Evolutionary conservation across 345 rosid genomes (phyloP).

Genomic region (Moringa oleifera): DNA sequence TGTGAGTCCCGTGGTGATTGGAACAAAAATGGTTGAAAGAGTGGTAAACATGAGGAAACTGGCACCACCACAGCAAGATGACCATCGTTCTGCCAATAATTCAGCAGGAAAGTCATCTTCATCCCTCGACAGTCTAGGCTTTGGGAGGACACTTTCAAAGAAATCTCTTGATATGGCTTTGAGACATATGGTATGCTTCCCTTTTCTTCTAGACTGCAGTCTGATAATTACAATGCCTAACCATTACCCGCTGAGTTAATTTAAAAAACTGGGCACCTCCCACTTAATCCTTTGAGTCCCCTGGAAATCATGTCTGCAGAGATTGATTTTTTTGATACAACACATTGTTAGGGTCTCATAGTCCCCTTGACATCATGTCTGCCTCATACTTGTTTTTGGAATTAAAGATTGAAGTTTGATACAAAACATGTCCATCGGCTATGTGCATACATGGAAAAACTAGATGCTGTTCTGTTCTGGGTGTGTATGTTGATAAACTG

Average conservation of each 20-base stretch:
- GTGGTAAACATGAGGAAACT: constrained; percentile 86
- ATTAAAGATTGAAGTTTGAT: too few relatives aligned
- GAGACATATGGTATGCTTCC: constrained; percentile 68
- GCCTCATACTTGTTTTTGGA: too few relatives aligned
- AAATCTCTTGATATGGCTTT: constrained; percentile 89
- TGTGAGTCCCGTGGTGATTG: constrained; percentile 67
- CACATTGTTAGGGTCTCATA: too few relatives aligned
- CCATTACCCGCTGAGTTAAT: too few relatives aligned
- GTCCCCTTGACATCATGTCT: not conserved
- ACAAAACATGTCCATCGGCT: too few relatives aligned
- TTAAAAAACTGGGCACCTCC: not conserved
- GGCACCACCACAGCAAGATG: constrained; percentile 61
- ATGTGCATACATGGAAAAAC: too few relatives aligned
- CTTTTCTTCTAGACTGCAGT: not conserved
- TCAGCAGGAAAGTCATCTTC: constrained; percentile 42
- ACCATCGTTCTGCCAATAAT: constrained; percentile 21
- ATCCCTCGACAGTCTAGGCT: constrained; percentile 49
- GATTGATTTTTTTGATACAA: too few relatives aligned
- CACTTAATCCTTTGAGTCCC: not conserved
- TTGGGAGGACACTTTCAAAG: constrained; percentile 72
- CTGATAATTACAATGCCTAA: not conserved
- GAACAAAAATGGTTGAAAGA: constrained; percentile 85
- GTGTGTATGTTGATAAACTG: not conserved
- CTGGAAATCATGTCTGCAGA: not conserved
- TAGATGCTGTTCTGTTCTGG: too few relatives aligned